Evolutionary conservation across 768 basidiomycete species (phyloP), one percentile per base, ranked within the genome.

Genomic region (Suillus plorans): DNA sequence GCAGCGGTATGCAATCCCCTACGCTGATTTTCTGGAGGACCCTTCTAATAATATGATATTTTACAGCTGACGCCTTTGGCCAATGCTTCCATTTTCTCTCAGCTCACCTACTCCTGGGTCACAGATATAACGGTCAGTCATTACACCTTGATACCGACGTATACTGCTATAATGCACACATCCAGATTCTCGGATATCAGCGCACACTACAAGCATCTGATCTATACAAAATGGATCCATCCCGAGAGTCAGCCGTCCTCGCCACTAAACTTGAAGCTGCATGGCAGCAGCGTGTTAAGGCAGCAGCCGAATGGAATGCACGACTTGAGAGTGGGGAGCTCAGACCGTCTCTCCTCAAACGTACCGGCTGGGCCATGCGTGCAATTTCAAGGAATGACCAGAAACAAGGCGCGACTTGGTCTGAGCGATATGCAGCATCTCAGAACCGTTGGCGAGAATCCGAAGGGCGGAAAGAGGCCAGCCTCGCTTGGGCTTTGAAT

Each of bases 161-260:
- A 47, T 52, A 31, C 13, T 44, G 16, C 25, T 34, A 1, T 61
- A 13, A 55, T 9, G 45, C 42, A 22, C 25, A 20, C 12, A 42
- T 37, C n/a, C 47, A 86, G 85, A 77, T 80, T 12, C 77, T 88
- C 47, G 90, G 90, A 0, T 91, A 88, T 70, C 88, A 90, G 70
- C 80, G 91, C 37, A 88, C 89, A 1, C 78, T 94, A 10, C 89
- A 90, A 70, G 88, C 88, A 0, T 85, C 88, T 1, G 92, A 94
- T 75, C 75, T 92, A 14, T 91, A 89, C 89, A 86, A 85, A 70
- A 77, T 92, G 66, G 84, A 85, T 63, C 71, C 79, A 4, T 69
- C 80, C 5, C 81, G 82, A 37, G 81, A 87, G 68, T 78, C 85
- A 18, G 82, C 80, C 0, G 65, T 69, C 22, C 78, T 92, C 36